phyloP scores from a whole-genome alignment of 2,329 filamentous ascomycete genomes.

The Neonectria ditissima region DNA sequence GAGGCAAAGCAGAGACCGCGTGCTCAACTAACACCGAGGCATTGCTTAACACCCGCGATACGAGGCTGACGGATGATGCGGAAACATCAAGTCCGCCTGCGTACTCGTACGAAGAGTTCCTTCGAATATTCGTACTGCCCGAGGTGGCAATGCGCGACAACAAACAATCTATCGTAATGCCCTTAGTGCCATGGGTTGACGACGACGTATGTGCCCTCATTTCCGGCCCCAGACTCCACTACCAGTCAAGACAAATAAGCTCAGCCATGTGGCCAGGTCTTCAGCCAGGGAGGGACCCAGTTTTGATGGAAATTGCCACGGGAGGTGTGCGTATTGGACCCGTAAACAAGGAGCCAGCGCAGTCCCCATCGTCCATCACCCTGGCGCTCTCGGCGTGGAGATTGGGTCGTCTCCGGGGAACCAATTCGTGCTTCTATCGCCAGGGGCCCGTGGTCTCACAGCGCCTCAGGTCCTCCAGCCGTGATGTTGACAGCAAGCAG shows the following conservation, averaged over 20 bases:
- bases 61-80: background rate
- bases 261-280: conserved; percentile 20
- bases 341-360: background rate
- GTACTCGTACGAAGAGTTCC: too few relatives aligned
- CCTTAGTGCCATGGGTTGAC: conserved; percentile 12
- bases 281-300: conserved; percentile 5
- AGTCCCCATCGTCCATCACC: background rate
- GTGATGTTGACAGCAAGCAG: conserved; percentile 17
- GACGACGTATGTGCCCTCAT: conserved; percentile 25
- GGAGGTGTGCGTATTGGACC: conserved; percentile 9
- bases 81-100: background rate
- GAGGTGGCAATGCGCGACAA: background rate
- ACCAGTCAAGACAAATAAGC: conserved; percentile 27
- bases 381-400: conserved; percentile 8
- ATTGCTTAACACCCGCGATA: background rate
- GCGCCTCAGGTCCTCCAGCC: conserved; percentile 6
- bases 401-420: conserved; percentile 3
- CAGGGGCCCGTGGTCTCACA: conserved; percentile 21
- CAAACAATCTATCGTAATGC: conserved; percentile 4
- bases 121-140: background rate
- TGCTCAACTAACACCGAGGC: background rate
- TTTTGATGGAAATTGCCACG: conserved; percentile 26
- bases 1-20: background rate
- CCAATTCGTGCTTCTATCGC: conserved; percentile 8
- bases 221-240: conserved; percentile 29